Evolutionary conservation across 2,329 filamentous ascomycete species (phyloP).

Genomic region (Leptographium wingfieldii): DNA sequence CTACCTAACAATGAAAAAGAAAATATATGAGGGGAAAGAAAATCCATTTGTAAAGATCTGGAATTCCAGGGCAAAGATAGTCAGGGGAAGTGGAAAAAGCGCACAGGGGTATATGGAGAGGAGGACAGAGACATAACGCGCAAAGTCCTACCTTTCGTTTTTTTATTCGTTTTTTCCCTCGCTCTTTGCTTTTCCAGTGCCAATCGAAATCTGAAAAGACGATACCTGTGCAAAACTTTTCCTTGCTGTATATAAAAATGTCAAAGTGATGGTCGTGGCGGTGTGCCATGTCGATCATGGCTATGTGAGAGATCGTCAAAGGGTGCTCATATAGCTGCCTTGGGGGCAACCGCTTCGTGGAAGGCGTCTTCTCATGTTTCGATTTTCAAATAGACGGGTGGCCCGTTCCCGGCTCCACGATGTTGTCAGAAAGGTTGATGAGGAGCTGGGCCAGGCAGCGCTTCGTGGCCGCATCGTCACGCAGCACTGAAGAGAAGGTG

Average conservation of each 20-base stretch:
- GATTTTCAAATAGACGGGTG: constrained; percentile 11
- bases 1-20: neutral
- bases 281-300: neutral
- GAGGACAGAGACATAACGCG: neutral
- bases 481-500: constrained; percentile 90
- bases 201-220: neutral
- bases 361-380: neutral
- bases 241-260: neutral
- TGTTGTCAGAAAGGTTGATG: constrained; percentile 89
- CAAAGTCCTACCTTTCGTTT: neutral
- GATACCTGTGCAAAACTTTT: neutral
- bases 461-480: constrained; percentile 95
- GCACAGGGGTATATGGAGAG: neutral
- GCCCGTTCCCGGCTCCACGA: constrained; percentile 35
- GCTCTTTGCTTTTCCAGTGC: neutral
- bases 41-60: neutral
- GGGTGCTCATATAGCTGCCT: neutral
- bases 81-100: neutral
- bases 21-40: neutral
- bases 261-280: neutral
- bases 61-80: neutral
- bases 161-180: neutral
- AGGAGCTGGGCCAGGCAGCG: constrained; percentile 92
- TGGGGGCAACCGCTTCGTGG: too few relatives aligned
- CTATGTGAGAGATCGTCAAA: neutral